Base-by-base conservation (phyloP, 1,284 basidiomycete genomes). In the Microbotryum lychnidis-dioicae region DNA sequence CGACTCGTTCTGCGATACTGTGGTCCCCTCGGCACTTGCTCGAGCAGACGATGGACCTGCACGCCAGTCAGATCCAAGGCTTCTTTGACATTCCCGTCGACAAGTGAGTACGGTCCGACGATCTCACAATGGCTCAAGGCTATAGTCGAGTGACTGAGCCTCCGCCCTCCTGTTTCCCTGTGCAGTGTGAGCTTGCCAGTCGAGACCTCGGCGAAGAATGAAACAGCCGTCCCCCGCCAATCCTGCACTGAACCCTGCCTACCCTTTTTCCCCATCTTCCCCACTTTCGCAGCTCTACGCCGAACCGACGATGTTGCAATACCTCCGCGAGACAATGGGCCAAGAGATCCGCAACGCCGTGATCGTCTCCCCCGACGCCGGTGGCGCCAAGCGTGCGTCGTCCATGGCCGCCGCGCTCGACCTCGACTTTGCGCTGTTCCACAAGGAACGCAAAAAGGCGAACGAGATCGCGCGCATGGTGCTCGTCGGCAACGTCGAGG, bases 11-110 rank as follows among this genome's bases (percentile, higher is more conserved):
- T 29, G 42, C 46, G 59, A 6, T 60, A 54, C 33, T 20, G 42
- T 50, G 61, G 53, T n/a, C 10, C n/a, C 48, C n/a, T 49, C 21
- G n/a, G 48, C 10, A 14, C 21, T 12, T 49, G n/a, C 58, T 53
- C 55, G 29, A 25, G n/a, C 72, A 97, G 94, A 97, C 91, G 33
- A 98, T 94, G 92, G 93, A 96, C 78, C 79, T 97, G 71, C 91
- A 97, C 75, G 92, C 93, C 53, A 92, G 90, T n/a, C 93, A 96
- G 75, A 97, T 97, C 68, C 93, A 99, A 77, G 96, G 96, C 44
- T 99, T 99, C 81, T 99, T 99, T 76, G 94, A 98, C 76, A 94
- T 97, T n/a, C 96, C 96, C 20, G 94, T 98, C 66, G 94, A 99
- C 81, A 97, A 97, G 92, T 96, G 76, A 82, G 91, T 84, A 55